Evolutionary conservation across 805 yeast genomes (phyloP).

Genomic region (Ogataea paradorogensis): DNA sequence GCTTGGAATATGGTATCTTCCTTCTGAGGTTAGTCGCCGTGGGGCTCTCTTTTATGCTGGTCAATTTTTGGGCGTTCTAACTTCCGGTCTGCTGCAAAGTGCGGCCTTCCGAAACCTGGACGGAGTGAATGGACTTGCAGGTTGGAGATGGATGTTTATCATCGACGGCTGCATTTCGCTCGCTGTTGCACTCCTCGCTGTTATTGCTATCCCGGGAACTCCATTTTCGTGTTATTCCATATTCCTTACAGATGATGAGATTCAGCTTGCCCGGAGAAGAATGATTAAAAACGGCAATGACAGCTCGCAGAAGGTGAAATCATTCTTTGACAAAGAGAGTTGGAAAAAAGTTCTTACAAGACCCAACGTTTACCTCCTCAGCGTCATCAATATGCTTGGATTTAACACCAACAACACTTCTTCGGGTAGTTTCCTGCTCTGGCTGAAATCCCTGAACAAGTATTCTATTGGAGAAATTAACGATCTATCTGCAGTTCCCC

Average conservation of each 20-base stretch:
- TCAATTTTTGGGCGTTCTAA: slow-evolving; percentile 56
- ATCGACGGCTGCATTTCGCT: slow-evolving; percentile 44
- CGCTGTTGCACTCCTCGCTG: slow-evolving; percentile 27
- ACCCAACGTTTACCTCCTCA: slow-evolving; percentile 60
- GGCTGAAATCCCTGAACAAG: slow-evolving; percentile 53
- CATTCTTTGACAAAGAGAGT: slow-evolving; percentile 38
- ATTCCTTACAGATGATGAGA: slow-evolving; percentile 55
- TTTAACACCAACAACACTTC: slow-evolving; percentile 61
- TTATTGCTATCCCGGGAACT: slow-evolving; percentile 57
- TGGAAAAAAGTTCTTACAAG: slow-evolving; percentile 54
- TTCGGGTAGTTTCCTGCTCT: slow-evolving; percentile 55
- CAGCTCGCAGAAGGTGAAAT: slow-evolving; percentile 23
- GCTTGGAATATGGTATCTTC: slow-evolving; percentile 55
- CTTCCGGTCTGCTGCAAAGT: slow-evolving; percentile 53
- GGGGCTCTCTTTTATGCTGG: slow-evolving; percentile 64
- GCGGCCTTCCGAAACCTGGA: slow-evolving; percentile 32
- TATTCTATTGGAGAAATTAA: slow-evolving; percentile 46
- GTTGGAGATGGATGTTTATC: slow-evolving; percentile 57
- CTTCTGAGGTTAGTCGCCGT: slow-evolving; percentile 57
- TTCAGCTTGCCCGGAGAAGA: slow-evolving; percentile 47
- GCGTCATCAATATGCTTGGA: slow-evolving; percentile 54
- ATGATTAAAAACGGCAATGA: slow-evolving; percentile 36
- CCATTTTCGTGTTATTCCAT: slow-evolving; percentile 54
- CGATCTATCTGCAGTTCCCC: slow-evolving; percentile 52
- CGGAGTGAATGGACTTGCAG: slow-evolving; percentile 32